Percentiles rank a stretch among this genome's conserved stretches.
Evolutionary conservation across 1,284 basidiomycete genomes (phyloP).

Genomic region (Cutaneotrichosporon dermatis): DNA sequence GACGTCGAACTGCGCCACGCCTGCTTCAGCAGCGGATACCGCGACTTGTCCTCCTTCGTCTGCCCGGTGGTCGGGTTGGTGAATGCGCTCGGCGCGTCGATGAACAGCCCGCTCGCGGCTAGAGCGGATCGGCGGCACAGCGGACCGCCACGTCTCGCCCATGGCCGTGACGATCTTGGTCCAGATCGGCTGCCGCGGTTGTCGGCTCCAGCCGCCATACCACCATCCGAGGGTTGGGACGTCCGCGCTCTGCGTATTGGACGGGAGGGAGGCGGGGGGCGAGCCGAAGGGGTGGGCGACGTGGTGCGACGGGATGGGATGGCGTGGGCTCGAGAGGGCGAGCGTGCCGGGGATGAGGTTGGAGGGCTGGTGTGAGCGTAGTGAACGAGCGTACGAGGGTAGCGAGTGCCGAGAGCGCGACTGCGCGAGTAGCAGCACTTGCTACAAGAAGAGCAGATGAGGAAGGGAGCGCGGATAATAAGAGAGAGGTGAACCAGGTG

Average conservation of each 20-base stretch:
- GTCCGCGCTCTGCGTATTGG: constrained; percentile 70
- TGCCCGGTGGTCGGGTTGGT: constrained; percentile 61
- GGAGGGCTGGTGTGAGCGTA: constrained; percentile 60
- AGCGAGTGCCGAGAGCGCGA: too few species aligned
- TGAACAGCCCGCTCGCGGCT: constrained; percentile 70
- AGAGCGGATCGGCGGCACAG: constrained; percentile 61
- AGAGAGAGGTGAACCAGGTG: too few species aligned
- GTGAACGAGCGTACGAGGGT: too few species aligned
- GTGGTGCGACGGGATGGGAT: constrained; percentile 78
- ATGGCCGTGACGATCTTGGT: constrained; percentile 73
- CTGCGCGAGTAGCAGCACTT: too few species aligned
- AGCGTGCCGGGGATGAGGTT: constrained; percentile 79
- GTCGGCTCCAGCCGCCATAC: constrained; percentile 76
- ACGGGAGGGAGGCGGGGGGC: constrained; percentile 79
- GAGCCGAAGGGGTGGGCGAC: constrained; percentile 80
- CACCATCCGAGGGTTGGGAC: constrained; percentile 85
- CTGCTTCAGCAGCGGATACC: constrained; percentile 78
- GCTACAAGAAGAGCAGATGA: too few species aligned
- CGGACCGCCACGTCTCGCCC: constrained; percentile 66
- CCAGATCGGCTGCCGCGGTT: constrained; percentile 63
- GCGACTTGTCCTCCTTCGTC: constrained; percentile 57
- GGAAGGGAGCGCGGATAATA: too few species aligned
- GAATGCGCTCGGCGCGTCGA: constrained; percentile 89
- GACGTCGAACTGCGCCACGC: constrained; percentile 88
- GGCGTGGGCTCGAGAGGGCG: constrained; percentile 68